These are phyloP conservation scores for Dendrobium huoshanense DNA, from an alignment of 106 monocot species.

Conservation along the genomic window DNA sequence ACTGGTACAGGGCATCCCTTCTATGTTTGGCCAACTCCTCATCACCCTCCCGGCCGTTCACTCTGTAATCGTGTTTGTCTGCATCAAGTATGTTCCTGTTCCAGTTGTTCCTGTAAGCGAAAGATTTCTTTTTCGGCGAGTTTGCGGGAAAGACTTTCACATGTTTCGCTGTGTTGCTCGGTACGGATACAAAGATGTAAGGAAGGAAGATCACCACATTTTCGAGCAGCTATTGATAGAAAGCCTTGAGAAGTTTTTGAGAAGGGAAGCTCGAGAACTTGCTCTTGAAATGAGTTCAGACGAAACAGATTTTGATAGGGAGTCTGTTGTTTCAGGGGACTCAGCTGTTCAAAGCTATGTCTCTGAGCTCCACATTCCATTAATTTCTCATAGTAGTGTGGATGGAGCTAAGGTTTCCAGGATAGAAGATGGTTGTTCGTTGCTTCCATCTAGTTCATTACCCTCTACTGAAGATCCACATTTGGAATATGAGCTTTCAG, in stretches of 20 bases:
- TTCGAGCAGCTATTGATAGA: conserved; percentile 76
- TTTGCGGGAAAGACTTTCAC: conserved; percentile 77
- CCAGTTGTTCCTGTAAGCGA: conserved; percentile 69
- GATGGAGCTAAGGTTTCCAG: background rate
- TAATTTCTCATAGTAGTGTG: conserved; percentile 23
- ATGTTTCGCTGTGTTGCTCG: conserved; percentile 83
- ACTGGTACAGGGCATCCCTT: conserved; percentile 74
- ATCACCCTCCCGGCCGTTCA: conserved; percentile 73
- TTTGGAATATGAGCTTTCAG: conserved; percentile 72
- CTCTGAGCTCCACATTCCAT: conserved; percentile 46
- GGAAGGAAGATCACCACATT: conserved; percentile 61
- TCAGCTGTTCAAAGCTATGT: conserved; percentile 4
- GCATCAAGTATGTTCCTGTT: conserved; percentile 81
- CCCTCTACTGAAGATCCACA: conserved; percentile 49
- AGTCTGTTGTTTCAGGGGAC: conserved; percentile 21
- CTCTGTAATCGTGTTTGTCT: conserved; percentile 72
- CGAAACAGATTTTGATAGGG: conserved; percentile 20
- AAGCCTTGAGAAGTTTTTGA: conserved; percentile 71
- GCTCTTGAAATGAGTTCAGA: conserved; percentile 36
- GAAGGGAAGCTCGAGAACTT: conserved; percentile 60
- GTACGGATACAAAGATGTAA: conserved; percentile 81
- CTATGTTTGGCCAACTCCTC: conserved; percentile 64
- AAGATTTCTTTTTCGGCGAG: conserved; percentile 71
- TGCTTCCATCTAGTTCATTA: conserved; percentile 33
- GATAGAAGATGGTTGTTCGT: background rate